These are phyloP conservation scores for Kalmusia sp. DNA, from an alignment of 2,329 filamentous ascomycete species.

Conservation along the genomic window DNA sequence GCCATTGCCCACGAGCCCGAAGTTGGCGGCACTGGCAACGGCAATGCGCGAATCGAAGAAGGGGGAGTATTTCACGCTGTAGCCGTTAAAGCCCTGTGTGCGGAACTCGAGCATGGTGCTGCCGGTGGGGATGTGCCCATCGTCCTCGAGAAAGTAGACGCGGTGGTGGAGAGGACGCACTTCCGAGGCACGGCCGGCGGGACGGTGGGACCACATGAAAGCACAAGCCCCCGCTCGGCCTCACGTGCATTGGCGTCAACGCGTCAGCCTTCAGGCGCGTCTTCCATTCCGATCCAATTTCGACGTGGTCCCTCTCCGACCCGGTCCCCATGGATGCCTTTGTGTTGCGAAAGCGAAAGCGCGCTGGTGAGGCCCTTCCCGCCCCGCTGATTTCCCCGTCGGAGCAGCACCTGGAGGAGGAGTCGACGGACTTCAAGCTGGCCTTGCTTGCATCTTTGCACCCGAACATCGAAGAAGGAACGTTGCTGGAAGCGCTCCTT, in stretches of 20 bases:
- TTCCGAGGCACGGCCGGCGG: conserved; percentile 3
- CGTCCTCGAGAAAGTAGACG: conserved; percentile 14
- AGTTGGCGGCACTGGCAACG: conserved; percentile 90
- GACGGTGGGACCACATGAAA: background rate
- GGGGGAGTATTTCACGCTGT: conserved; percentile 96
- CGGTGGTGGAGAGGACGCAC: background rate
- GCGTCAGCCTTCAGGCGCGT: conserved; percentile 1
- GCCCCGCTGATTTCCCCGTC: background rate
- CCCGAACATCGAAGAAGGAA: conserved; percentile 67
- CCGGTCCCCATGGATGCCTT: conserved; percentile 45
- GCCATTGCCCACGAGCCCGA: conserved; percentile 95
- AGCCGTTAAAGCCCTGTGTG: conserved; percentile 93
- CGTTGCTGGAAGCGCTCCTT: conserved; percentile 79
- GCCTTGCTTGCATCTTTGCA: conserved; percentile 82
- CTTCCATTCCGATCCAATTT: background rate
- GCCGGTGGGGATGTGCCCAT: conserved; percentile 12
- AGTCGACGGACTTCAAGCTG: conserved; percentile 89
- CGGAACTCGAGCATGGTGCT: conserved; percentile 86
- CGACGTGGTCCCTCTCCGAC: background rate
- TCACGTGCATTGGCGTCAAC: conserved; percentile 12
- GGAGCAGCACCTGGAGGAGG: conserved; percentile 50
- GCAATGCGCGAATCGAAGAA: conserved; percentile 96
- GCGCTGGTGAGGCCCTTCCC: conserved; percentile 19
- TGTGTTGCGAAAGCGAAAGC: conserved; percentile 46
- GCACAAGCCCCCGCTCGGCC: background rate